Base-by-base conservation (phyloP, 2,329 filamentous ascomycete species). In the Ophiostoma perfectum region DNA sequence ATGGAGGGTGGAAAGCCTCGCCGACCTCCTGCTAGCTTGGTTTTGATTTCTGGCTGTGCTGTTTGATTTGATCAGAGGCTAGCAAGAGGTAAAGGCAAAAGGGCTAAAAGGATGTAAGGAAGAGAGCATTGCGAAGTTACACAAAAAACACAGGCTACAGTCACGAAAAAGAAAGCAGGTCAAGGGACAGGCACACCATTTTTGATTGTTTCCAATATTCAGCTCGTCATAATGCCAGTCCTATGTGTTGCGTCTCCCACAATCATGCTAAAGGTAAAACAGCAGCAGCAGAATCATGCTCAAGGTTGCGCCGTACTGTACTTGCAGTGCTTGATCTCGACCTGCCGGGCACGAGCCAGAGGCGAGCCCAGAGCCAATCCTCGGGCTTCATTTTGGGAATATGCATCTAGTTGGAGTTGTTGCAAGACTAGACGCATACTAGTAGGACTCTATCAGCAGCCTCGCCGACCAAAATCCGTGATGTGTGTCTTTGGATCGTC, bases 401-500 rank as follows among this genome's bases (percentile, higher is more conserved):
- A 27, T 55, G 49, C 49, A 55, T 18, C 27, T 55, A 14, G 49
- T 6, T 55, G 18, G 49, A 55, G n/a, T 55, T 8, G 49, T 6
- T 55, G 18, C n/a, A 55, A 9, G 49, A 27, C 49, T 55, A 11
- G 18, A 55, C 27, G 49, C 49, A 36, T 4, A 36, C 49, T 55
- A 55, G 49, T 4, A 52, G n/a, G 49, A 55, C 49, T 9, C 49
- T 55, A 18, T 55, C 49, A 55, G 49, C 49, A 55, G 49, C 49
- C 49, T 55, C 49, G 49, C 49, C 49, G 49, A 55, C 49, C 49
- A 55, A 55, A 27, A 27, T 55, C n/a, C 27, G 18, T 55, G 49
- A 55, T 55, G 49, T 55, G 49, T 52, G n/a, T 55, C n/a, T 55
- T 55, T 55, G 49, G 49, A 55, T 55, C 49, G 27, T 36, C 49